phyloP scores from a whole-genome alignment of 257 asterid genomes.

The Euphrasia confusa region DNA sequence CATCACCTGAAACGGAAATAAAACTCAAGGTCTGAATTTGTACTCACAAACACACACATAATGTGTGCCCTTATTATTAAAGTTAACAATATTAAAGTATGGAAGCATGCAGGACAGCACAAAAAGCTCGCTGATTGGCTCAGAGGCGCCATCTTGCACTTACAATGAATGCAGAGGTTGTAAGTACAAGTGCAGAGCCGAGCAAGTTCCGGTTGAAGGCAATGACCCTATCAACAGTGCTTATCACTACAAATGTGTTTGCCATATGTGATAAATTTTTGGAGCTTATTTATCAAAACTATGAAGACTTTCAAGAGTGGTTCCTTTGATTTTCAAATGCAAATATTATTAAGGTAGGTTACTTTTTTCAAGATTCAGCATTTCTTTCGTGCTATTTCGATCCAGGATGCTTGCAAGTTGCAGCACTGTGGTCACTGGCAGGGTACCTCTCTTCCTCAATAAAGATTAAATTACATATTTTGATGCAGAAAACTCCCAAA shows the following conservation, averaged over 20 bases:
- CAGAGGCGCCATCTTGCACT: slow-evolving; percentile 88
- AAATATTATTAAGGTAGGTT: slow-evolving; percentile 6
- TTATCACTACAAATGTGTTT: slow-evolving; percentile 83
- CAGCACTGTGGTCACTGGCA: too few species aligned
- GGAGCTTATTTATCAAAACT: not conserved
- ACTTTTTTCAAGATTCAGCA: not conserved
- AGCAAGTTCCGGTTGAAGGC: slow-evolving; percentile 95
- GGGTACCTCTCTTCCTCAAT: slow-evolving; percentile 14
- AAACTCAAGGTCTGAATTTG: slow-evolving; percentile 31
- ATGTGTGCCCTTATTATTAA: not conserved
- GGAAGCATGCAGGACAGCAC: slow-evolving; percentile 27
- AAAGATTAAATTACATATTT: slow-evolving; percentile 3
- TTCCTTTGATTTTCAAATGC: not conserved
- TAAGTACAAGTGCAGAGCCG: slow-evolving; percentile 73
- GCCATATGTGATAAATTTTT: slow-evolving; percentile 48
- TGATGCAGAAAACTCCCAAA: slow-evolving; percentile 14
- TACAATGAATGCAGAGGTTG: slow-evolving; percentile 95
- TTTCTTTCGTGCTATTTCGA: not conserved
- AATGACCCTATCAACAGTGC: slow-evolving; percentile 85
- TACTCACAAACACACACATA: not conserved
- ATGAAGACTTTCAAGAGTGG: not conserved
- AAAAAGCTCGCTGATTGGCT: slow-evolving; percentile 62
- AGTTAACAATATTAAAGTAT: not conserved
- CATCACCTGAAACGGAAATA: slow-evolving; percentile 25
- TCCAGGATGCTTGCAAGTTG: not conserved